phyloP scores from a whole-genome alignment of 306 rosid genomes.

The Casuarina equisetifolia region DNA sequence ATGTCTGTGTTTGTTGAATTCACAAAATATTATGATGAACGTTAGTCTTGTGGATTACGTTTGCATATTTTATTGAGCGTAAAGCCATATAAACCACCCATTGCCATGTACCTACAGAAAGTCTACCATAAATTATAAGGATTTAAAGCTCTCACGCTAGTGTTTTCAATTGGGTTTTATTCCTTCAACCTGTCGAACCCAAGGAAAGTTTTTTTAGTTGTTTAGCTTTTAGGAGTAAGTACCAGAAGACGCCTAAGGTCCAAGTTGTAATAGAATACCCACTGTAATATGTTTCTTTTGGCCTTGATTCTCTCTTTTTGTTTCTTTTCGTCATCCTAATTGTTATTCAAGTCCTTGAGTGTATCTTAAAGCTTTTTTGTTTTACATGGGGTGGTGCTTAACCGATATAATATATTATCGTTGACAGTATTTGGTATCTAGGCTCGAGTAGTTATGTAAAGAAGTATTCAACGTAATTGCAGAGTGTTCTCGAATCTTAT shows the following conservation, averaged over 20 bases:
- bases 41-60: neutral
- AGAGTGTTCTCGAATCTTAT: neutral
- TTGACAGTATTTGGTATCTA: neutral
- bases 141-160: no score
- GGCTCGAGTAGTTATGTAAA: neutral
- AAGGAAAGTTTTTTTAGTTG: neutral
- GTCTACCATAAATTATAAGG: no score
- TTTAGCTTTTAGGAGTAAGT: neutral
- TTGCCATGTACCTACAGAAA: neutral
- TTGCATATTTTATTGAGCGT: neutral
- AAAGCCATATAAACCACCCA: neutral
- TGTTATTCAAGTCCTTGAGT: neutral
- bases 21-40: neutral
- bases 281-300: neutral
- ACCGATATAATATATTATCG: slow-evolving; percentile 4
- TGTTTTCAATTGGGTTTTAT: neutral
- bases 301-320: neutral
- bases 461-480: neutral
- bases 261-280: neutral
- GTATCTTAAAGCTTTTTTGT: neutral
- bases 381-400: neutral
- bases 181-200: neutral
- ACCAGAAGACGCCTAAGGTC: neutral
- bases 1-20: neutral
- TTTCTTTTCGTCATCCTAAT: neutral